phyloP scores from a whole-genome alignment of 1,284 basidiomycete genomes.

The Puccinia polysora region DNA sequence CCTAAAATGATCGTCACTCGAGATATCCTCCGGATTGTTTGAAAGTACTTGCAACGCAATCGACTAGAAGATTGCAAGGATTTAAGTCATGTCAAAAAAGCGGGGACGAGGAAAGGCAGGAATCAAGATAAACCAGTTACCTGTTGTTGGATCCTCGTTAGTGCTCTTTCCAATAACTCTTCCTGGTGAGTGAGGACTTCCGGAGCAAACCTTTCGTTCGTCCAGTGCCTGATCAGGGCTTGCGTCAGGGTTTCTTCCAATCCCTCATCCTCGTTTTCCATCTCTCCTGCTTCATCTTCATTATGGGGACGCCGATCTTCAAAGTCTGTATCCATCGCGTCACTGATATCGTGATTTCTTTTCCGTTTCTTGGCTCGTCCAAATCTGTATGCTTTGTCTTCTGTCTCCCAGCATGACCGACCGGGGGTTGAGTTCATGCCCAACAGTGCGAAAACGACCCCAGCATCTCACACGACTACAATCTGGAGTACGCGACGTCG shows the following conservation, averaged over 20 bases:
- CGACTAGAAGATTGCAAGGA: background rate
- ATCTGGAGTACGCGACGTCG: too few relatives aligned
- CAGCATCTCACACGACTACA: too few relatives aligned
- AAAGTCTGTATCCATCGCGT: too few relatives aligned
- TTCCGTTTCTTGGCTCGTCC: too few relatives aligned
- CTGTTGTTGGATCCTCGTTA: conserved; percentile 36
- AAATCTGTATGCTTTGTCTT: too few relatives aligned
- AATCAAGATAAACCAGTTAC: background rate
- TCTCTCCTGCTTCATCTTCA: background rate
- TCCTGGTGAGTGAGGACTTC: conserved; percentile 39
- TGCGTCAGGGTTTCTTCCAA: conserved; percentile 10
- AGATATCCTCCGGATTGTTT: conserved; percentile 13
- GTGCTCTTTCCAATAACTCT: conserved; percentile 12
- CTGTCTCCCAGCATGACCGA: too few relatives aligned
- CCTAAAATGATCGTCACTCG: conserved; percentile 38
- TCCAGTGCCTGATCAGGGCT: conserved; percentile 36
- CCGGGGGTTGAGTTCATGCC: too few relatives aligned
- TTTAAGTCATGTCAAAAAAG: background rate
- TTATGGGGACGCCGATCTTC: too few relatives aligned
- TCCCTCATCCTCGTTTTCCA: background rate
- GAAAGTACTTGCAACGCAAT: conserved; percentile 29
- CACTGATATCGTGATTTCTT: too few relatives aligned
- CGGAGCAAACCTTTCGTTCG: conserved; percentile 38
- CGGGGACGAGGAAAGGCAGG: background rate
- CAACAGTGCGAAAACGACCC: too few relatives aligned